These are phyloP conservation scores for Erodium moschatum DNA, from an alignment of 441 rosid species.

Conservation along the genomic window DNA sequence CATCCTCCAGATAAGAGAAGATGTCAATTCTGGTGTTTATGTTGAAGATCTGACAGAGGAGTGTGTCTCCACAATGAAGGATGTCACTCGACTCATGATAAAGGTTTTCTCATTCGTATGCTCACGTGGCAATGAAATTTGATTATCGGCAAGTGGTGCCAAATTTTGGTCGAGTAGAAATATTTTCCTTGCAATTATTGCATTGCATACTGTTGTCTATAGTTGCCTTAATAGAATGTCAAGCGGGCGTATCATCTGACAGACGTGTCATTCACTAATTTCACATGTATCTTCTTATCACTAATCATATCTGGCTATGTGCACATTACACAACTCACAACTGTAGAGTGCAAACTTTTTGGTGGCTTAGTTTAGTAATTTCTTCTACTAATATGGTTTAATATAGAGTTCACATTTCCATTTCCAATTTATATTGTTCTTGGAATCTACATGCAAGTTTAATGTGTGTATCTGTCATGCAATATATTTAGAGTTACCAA, in stretches of 20 bases:
- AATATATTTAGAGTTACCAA: not conserved
- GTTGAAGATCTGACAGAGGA: slow-evolving; percentile 83
- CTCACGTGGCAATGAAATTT: slow-evolving; percentile 12
- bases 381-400: not conserved
- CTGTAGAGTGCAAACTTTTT: not conserved
- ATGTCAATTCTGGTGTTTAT: slow-evolving; percentile 84
- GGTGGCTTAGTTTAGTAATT: not conserved
- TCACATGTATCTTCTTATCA: not conserved
- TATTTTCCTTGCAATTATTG: not conserved
- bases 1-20: slow-evolving; percentile 78
- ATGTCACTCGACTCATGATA: slow-evolving; percentile 62
- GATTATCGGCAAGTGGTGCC: not conserved
- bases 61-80: slow-evolving; percentile 68
- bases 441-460: not conserved
- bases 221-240: not conserved
- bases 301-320: not conserved
- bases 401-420: not conserved
- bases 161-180: not conserved
- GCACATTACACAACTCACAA: not conserved
- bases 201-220: not conserved
- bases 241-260: not conserved
- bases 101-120: slow-evolving; percentile 34
- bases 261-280: not conserved
- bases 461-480: slow-evolving; percentile 1
- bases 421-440: not conserved